These are phyloP conservation scores for Penicillium sp. DNA, from an alignment of 2,329 filamentous ascomycete genomes.

Conservation along the genomic window DNA sequence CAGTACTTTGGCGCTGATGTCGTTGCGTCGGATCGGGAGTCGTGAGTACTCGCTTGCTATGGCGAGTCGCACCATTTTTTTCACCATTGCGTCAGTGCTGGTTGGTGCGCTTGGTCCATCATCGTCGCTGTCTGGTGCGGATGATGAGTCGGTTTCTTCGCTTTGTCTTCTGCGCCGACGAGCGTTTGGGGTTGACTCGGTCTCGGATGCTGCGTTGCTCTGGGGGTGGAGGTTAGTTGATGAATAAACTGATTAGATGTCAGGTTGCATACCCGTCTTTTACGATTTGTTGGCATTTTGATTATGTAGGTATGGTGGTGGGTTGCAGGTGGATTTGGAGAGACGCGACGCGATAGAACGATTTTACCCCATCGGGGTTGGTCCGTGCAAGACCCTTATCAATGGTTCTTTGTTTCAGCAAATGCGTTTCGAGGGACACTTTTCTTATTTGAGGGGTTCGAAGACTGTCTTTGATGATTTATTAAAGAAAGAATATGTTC, in stretches of 20 bases:
- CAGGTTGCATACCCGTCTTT: constrained; percentile 30
- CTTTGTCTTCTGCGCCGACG: constrained; percentile 17
- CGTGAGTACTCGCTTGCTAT: constrained; percentile 62
- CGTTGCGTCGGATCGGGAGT: constrained; percentile 56
- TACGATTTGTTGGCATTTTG: constrained; percentile 29
- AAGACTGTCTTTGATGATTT: not conserved
- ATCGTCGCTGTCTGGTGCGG: constrained; percentile 17
- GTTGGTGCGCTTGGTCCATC: constrained; percentile 27
- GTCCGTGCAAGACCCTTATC: constrained; percentile 25
- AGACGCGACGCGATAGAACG: constrained; percentile 25
- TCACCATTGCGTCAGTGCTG: constrained; percentile 50
- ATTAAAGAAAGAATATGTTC: not conserved
- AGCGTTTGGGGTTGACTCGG: constrained; percentile 1
- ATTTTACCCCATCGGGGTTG: constrained; percentile 22
- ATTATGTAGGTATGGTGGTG: not conserved
- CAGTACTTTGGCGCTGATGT: constrained; percentile 67
- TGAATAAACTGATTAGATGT: not conserved
- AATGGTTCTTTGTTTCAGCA: constrained; percentile 2
- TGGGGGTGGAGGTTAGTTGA: not conserved
- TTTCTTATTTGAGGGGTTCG: not conserved
- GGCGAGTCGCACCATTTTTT: constrained; percentile 62
- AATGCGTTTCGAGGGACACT: not conserved
- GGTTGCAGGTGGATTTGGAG: not conserved
- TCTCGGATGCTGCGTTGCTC: constrained; percentile 2
- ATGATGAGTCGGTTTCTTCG: constrained; percentile 4